A percentile compares a stretch with the other conserved stretches of the same genome.
Conservation (phyloP, 257 asterid genomes). For the Capsicum rhomboideum region DNA sequence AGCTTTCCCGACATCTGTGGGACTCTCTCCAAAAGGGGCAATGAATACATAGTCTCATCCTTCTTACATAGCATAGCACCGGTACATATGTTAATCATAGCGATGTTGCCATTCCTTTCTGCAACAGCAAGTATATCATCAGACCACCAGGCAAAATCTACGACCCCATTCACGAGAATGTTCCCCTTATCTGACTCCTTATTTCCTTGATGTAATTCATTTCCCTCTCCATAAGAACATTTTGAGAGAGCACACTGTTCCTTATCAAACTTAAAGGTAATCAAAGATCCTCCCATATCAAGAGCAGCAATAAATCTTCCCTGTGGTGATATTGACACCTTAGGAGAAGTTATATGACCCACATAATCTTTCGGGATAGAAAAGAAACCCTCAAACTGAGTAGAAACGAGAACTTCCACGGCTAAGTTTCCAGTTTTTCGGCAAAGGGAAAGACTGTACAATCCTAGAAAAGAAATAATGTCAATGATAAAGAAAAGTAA, state of each 20-base stretch:
- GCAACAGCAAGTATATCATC: constrained; percentile 54
- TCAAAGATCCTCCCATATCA: constrained; percentile 62
- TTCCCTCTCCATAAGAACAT: constrained; percentile 27
- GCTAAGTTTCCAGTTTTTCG: constrained; percentile 36
- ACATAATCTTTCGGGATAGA: constrained; percentile 27
- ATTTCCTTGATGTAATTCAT: constrained; percentile 14
- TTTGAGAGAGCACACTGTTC: constrained; percentile 38
- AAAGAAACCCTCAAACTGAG: constrained; percentile 62
- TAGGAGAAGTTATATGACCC: constrained; percentile 51
- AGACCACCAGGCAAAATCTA: constrained; percentile 98
- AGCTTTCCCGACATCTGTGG: constrained; percentile 46
- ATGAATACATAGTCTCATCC: constrained; percentile 43
- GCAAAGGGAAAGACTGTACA: constrained; percentile 61
- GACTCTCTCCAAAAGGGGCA: constrained; percentile 77
- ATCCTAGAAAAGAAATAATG: constrained; percentile 38
- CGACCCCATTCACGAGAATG: constrained; percentile 29
- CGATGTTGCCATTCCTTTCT: constrained; percentile 48
- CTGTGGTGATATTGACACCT: constrained; percentile 65
- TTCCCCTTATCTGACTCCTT: constrained; percentile 26
- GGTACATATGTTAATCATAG: constrained; percentile 50
- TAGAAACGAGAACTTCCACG: constrained; percentile 43
- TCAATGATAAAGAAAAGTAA: not conserved
- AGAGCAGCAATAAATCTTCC: constrained; percentile 67
- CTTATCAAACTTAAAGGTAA: constrained; percentile 55
- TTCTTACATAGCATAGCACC: constrained; percentile 32